Conservation (phyloP, 2,329 filamentous ascomycete genomes). For the Clathrospora elynae region DNA sequence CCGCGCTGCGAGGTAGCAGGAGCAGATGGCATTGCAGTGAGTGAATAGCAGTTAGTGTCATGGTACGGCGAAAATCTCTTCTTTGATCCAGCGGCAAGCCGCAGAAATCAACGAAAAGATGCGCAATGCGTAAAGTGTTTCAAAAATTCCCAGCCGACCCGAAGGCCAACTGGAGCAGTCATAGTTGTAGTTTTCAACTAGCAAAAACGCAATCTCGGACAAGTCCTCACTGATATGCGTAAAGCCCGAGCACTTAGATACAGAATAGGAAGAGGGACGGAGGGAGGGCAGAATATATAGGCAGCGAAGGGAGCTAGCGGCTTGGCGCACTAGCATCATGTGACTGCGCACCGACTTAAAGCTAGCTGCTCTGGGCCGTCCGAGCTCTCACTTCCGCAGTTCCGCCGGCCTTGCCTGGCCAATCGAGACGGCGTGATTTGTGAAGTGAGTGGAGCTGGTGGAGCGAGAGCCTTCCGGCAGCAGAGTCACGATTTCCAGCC, state of each 20-base stretch:
- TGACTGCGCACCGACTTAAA: constrained; percentile 11
- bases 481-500: no score
- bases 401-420: no score
- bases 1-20: no score
- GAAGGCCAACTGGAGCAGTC: constrained; percentile 75
- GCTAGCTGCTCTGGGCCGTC: no score
- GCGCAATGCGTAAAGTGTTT: constrained; percentile 47
- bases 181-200: constrained; percentile 83
- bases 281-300: constrained; percentile 13
- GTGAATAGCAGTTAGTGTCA: neutral
- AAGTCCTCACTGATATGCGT: constrained; percentile 85
- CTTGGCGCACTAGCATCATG: constrained; percentile 29
- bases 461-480: no score
- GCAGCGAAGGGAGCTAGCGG: constrained; percentile 1
- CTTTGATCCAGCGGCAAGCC: constrained; percentile 37
- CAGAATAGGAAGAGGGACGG: constrained; percentile 10
- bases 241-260: constrained; percentile 70
- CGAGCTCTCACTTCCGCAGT: no score
- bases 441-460: no score
- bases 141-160: constrained; percentile 82
- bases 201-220: constrained; percentile 88
- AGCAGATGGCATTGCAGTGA: no score
- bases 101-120: constrained; percentile 39
- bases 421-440: no score
- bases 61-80: constrained; percentile 24